A percentile compares a stretch with the other conserved stretches of the same genome.
Evolutionary conservation across 2,329 filamentous ascomycete genomes (phyloP).

Genomic region (Trichoderma aggressivum): DNA sequence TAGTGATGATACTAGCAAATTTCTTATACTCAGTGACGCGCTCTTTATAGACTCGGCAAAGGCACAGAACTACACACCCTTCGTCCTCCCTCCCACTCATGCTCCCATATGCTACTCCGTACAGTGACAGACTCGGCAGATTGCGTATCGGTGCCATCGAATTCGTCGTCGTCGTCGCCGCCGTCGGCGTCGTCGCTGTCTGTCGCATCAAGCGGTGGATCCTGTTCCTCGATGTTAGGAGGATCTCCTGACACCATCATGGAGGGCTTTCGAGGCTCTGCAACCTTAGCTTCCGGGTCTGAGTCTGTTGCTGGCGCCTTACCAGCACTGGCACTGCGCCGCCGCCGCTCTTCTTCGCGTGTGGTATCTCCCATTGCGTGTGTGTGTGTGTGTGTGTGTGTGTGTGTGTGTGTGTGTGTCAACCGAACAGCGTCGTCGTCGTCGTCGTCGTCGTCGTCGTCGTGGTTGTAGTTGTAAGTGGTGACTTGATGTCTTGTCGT

Average conservation of each 20-base stretch:
- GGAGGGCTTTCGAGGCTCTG: conserved; percentile 1
- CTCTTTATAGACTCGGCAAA: background rate
- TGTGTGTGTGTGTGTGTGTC: background rate
- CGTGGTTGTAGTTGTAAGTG: background rate
- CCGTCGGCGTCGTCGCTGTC: conserved; percentile 9
- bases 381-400: background rate
- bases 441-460: background rate
- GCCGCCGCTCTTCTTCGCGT: background rate
- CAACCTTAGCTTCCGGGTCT: conserved; percentile 6
- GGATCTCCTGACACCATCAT: background rate
- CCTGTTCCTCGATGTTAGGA: conserved; percentile 13
- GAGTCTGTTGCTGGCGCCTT: background rate
- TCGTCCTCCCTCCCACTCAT: conserved; percentile 19
- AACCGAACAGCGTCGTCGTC: background rate
- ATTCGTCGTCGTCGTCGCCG: conserved; percentile 5
- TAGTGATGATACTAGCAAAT: conserved; percentile 32
- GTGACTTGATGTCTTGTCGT: background rate
- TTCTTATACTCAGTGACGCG: background rate
- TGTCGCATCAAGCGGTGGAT: conserved; percentile 12
- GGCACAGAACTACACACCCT: conserved; percentile 6
- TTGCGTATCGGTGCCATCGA: background rate
- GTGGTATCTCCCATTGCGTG: conserved; percentile 7
- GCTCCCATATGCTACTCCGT: conserved; percentile 17
- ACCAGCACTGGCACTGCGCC: background rate
- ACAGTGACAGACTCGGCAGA: conserved; percentile 12